Evolutionary conservation across 331 rosid genomes (phyloP).

Genomic region (Pyrus hybrid): DNA sequence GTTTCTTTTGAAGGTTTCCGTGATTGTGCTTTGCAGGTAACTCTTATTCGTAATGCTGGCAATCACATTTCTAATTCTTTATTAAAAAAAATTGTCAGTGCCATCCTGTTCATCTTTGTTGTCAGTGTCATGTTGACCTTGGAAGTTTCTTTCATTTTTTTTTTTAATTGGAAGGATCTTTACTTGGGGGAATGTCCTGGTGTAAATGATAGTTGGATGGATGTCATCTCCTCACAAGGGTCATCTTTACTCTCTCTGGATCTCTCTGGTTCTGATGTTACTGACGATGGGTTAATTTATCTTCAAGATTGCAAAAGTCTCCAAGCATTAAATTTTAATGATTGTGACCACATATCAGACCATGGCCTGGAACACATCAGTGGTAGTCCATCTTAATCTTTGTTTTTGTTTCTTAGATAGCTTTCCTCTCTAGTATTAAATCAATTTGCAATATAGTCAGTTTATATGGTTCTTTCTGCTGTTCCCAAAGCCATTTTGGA

Average conservation of each 20-base stretch:
- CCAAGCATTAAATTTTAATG: constrained; percentile 57
- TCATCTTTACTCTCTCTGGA: constrained; percentile 75
- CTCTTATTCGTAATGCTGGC: not conserved
- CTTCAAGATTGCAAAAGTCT: constrained; percentile 66
- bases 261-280: constrained; percentile 75
- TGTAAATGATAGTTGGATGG: constrained; percentile 88
- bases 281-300: constrained; percentile 60
- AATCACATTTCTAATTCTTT: not conserved
- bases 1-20: constrained; percentile 52
- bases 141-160: not conserved
- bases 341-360: constrained; percentile 77
- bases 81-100: not conserved
- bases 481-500: not conserved
- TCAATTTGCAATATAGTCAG: not conserved
- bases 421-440: not conserved
- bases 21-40: constrained; percentile 93
- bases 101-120: constrained; percentile 3
- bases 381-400: constrained; percentile 37
- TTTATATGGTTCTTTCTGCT: not conserved
- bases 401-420: not conserved
- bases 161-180: constrained; percentile 64
- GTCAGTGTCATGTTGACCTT: constrained; percentile 7
- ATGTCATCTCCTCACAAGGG: constrained; percentile 79
- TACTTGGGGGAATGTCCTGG: constrained; percentile 68
- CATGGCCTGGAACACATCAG: constrained; percentile 55